phyloP scores from a whole-genome alignment of 441 rosid species.

The Corymbia citriodora region DNA sequence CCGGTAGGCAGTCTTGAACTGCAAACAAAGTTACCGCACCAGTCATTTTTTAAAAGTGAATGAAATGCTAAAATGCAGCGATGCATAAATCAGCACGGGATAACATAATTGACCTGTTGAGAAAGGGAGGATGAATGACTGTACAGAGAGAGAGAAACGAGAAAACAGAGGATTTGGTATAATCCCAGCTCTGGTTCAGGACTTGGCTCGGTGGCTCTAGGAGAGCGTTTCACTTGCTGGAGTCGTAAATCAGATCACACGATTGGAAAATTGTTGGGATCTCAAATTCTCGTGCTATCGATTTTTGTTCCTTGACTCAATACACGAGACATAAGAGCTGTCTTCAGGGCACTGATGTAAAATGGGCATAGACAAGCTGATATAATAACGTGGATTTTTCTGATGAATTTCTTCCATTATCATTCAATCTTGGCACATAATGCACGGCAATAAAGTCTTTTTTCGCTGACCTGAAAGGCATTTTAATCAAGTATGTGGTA shows the following conservation, averaged over 20 bases:
- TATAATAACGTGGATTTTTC: neutral
- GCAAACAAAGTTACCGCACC: slow-evolving; percentile 8
- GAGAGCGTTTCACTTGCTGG: neutral
- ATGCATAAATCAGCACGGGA: neutral
- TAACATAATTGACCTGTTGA: neutral
- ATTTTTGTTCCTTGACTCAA: too few species aligned
- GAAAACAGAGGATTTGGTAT: neutral
- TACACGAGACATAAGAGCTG: too few species aligned
- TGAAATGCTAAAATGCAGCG: neutral
- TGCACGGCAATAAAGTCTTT: neutral
- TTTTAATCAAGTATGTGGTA: too few species aligned
- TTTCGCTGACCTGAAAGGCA: neutral
- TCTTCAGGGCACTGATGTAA: neutral
- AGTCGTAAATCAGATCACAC: neutral
- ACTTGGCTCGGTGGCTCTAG: neutral
- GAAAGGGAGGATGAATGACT: neutral
- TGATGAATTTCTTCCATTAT: neutral
- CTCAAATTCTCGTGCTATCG: too few species aligned
- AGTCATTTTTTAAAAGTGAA: neutral
- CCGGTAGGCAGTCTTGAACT: slow-evolving; percentile 55
- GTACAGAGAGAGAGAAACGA: neutral
- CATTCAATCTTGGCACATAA: neutral
- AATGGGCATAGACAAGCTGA: neutral
- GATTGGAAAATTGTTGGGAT: too few species aligned
- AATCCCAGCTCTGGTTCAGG: neutral